Evolutionary conservation across 2,329 filamentous ascomycete species (phyloP), one percentile per base, ranked within the genome.

Genomic region (Penicillium sp.): DNA sequence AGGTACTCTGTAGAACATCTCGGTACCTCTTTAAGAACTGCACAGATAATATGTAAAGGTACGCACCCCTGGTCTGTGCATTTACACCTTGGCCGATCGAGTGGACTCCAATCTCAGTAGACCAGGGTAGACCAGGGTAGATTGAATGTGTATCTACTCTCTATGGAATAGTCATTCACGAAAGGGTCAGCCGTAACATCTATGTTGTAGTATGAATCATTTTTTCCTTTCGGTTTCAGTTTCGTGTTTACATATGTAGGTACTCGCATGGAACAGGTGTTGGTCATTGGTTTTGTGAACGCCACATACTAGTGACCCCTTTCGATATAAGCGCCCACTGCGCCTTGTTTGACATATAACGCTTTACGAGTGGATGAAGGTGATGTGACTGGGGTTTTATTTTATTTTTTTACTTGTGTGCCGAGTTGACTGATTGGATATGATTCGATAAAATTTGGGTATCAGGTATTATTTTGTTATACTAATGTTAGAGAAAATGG

Each of bases 321-420:
- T 34, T 22, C 37, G 40, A 44, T 53, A 57, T 65, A 65, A 65
- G 62, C 62, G 62, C 59, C 49, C 39, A 43, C 47, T 22, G 53
- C 57, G 57, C 60, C 59, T 45, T 56, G 55, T 61, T 64, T 56
- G 56, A 58, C 53, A 42, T 54, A 44, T 50, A 50, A 50, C 52
- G 52, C 52, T 29, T 29, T 39, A 9, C 24, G 51, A 49, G 42
- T 48, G 45, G 46, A 51, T 22, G 37, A 35, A 29, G 13, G 18
- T 16, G n/a, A 40, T 54, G 52, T 54, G 52, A 54, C 29, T n/a
- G n/a, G n/a, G n/a, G n/a, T n/a, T n/a, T 26, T 16, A 26, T 24
- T 7, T 34, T 46, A n/a, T 32, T 20, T 31, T 10, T 14, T 18
- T 9, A n/a, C 14, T 39, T 34, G 24, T 31, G 13, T 45, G 50